Evolutionary conservation across 2,329 filamentous ascomycete species (phyloP), one percentile per base, ranked within the genome.

Genomic region (Hymenoscyphus linearis): DNA sequence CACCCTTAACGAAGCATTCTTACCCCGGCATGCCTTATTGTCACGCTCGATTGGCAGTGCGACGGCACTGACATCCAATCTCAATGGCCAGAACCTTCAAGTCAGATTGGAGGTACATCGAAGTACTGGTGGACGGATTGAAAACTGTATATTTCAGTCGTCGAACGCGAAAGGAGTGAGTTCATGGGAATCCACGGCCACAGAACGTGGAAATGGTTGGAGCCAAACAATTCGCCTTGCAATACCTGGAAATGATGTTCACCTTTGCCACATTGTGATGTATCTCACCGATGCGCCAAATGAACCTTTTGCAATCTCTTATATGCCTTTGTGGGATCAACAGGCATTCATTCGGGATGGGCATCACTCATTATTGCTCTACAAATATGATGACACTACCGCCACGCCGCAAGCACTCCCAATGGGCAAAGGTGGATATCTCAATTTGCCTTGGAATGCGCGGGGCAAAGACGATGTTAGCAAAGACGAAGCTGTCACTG

Each of bases 251-350:
- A 82, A 89, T 57, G 89, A 97, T 66, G 93, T 99, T 0, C 82
- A 87, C 2, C 85, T 85, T 25, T 87, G 90, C 12, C 95, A 99
- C 76, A 79, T 98, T 27, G 90, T 96, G 36, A 89, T 99, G 83
- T 93, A 91, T 67, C 78, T 99, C 59, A 88, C 92, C 9, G 92
- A 98, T 75, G 85, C 90, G 57, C 92, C 93, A 0, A 88, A 89
- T 59, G 88, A 91, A 53, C 92, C 95, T 0, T 97, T 98, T 73
- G 93, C 95, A 2, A 81, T 98, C 52, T 90, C 90, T 14, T 93
- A 96, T 81, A 87, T 99, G 79, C 95, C 95, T 0, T 80, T 99
- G 2, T 99, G 96, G 95, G 90, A 93, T 57, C 85, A 91, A 26
- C 86, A 92, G 62, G 93, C 95, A 0, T 99, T 99, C 71, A 85